phyloP scores from a whole-genome alignment of 768 basidiomycete genomes.

The Lactarius trivialis region DNA sequence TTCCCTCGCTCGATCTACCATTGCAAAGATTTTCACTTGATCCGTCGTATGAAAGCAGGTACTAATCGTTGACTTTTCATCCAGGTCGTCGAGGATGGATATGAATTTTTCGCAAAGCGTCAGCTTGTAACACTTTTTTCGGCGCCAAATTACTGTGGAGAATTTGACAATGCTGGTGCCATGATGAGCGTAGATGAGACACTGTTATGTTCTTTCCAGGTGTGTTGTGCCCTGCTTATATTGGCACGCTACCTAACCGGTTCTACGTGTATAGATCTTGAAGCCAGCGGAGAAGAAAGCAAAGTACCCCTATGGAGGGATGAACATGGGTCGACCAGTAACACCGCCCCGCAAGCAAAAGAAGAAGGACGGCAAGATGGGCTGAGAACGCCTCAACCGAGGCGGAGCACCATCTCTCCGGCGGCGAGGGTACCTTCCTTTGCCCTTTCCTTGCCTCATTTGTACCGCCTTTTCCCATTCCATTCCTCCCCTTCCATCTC shows the following conservation, averaged over 20 bases:
- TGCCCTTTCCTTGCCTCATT: constrained; percentile 8
- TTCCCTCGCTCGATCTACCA: not conserved
- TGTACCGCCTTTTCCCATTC: constrained; percentile 18
- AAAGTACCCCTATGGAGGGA: constrained; percentile 83
- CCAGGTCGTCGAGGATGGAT: constrained; percentile 97
- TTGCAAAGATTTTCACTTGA: not conserved
- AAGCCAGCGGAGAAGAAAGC: constrained; percentile 99
- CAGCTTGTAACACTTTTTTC: constrained; percentile 96
- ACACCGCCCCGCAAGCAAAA: constrained; percentile 97
- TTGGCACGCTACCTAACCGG: constrained; percentile 1
- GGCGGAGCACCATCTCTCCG: constrained; percentile 9
- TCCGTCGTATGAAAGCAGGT: not conserved
- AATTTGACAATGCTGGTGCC: constrained; percentile 98
- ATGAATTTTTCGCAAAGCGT: constrained; percentile 98
- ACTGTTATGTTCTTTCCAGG: constrained; percentile 95
- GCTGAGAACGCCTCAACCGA: constrained; percentile 24
- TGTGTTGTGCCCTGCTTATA: constrained; percentile 28
- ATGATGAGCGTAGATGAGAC: constrained; percentile 99
- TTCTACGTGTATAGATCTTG: constrained; percentile 57
- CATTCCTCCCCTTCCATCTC: constrained; percentile 14
- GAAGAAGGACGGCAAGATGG: constrained; percentile 86
- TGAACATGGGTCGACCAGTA: constrained; percentile 81
- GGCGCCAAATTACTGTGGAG: constrained; percentile 90
- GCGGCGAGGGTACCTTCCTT: constrained; percentile 5
- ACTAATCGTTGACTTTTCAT: not conserved